These are phyloP conservation scores for Stentor coeruleus DNA, from an alignment of 73 alveolate species.

Conservation along the genomic window DNA sequence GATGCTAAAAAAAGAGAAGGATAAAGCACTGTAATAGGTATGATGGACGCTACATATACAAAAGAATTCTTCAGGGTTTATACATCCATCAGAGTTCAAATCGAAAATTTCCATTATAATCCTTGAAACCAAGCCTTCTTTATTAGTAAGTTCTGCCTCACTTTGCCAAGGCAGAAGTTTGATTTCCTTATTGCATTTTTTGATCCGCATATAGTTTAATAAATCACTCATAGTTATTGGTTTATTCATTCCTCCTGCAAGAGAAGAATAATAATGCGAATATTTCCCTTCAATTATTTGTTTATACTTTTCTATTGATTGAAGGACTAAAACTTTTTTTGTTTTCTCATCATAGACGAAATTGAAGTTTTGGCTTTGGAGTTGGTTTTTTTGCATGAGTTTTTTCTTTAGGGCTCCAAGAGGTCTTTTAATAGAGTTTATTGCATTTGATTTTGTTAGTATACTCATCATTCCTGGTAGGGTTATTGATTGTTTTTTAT, in stretches of 20 bases:
- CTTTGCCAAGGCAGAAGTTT: background rate
- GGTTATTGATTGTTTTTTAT: too few species aligned
- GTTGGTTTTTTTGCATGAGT: background rate
- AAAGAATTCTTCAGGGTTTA: background rate
- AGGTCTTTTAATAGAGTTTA: too few species aligned
- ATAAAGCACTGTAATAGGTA: background rate
- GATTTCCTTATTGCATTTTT: background rate
- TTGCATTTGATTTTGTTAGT: too few species aligned
- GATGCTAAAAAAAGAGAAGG: background rate
- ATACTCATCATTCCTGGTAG: too few species aligned
- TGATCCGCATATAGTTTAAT: background rate
- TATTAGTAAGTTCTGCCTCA: background rate
- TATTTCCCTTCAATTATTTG: too few species aligned
- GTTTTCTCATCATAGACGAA: background rate
- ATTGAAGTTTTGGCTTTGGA: background rate
- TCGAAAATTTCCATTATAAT: background rate
- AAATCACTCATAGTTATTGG: background rate
- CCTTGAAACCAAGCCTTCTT: background rate
- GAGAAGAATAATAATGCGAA: background rate
- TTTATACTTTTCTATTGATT: background rate
- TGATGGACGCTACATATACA: background rate
- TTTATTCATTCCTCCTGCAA: background rate
- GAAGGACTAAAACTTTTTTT: background rate
- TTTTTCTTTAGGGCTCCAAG: too few species aligned
- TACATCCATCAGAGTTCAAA: background rate